Conservation (phyloP, 2,329 filamentous ascomycete species). For the Alternaria tenuissima region DNA sequence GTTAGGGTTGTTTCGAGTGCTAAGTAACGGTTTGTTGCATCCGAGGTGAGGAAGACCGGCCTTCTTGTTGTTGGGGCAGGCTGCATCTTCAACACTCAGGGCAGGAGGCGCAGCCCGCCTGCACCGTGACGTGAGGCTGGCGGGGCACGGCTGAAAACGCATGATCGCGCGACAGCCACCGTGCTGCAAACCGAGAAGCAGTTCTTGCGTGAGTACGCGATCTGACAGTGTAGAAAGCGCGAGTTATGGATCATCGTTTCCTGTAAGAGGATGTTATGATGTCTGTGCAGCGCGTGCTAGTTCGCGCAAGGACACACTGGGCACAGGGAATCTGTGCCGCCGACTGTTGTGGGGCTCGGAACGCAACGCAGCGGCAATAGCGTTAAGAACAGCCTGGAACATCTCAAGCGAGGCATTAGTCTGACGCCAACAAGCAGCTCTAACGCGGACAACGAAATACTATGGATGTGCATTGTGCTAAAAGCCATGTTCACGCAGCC, state of each 20-base stretch:
- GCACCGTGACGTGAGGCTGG: constrained; percentile 19
- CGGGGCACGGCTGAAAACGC: constrained; percentile 17
- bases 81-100: constrained; percentile 10
- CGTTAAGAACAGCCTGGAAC: neutral
- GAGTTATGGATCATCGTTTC: neutral
- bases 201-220: constrained; percentile 1
- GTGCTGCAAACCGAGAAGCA: constrained; percentile 1
- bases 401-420: neutral
- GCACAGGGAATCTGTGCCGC: neutral
- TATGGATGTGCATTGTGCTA: neutral
- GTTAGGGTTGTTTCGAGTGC: constrained; percentile 3
- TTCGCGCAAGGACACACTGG: constrained; percentile 3
- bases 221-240: neutral
- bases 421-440: neutral
- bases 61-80: constrained; percentile 1
- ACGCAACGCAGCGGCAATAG: neutral
- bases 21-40: constrained; percentile 11
- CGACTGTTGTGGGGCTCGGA: neutral
- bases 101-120: constrained; percentile 18
- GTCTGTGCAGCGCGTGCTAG: neutral
- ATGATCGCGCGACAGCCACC: constrained; percentile 13
- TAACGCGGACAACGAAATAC: neutral
- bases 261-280: neutral
- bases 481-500: neutral
- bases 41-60: constrained; percentile 9